Evolutionary conservation across 192 early-diverging fungal genomes (phyloP), one percentile per base, ranked within the genome.

Genomic region (Gigaspora rosea): DNA sequence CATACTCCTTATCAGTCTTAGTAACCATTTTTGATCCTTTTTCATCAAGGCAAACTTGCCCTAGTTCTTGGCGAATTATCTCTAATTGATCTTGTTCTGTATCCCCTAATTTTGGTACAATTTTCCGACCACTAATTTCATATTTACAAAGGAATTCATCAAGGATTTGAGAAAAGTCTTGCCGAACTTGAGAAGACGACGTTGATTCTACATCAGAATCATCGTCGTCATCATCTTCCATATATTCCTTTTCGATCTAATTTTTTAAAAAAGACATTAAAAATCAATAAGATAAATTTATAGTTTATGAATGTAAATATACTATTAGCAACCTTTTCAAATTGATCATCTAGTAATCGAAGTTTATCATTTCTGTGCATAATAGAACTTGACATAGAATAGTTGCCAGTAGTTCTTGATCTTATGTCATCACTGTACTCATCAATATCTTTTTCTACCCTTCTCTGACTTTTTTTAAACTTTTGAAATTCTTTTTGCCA

Each of bases 281-380:
- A 85, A 86, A 77, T 70, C 79, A 57, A 78, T 78, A 41, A 85
- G 20, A 50, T 50, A 6, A 16, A 8, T 49, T 63, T 49, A 57
- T 49, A 32, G 3, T 13, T 22, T 35, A 50, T 10, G 8, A 61
- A 5, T 59, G 41, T 33, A 63, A 33, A 32, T 63, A 36, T 15
- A 71, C 2, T n/a, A 36, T n/a, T 33, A 22, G 27, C 71, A 35
- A 95, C 82, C 81, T 90, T 83, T 78, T 99, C 97, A 84, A 97
- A 99, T 76, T 91, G 92, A 76, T 97, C 95, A 87, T 99, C 97
- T 61, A 99, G 82, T 20, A 95, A 85, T 8, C 92, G 93, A 27
- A 99, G 85, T 75, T 96, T 91, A 56, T 91, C 90, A 80, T 96
- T 98, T 81, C 97, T 91, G 84, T 90, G 93, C 94, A 98, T 93